These are phyloP conservation scores for Gleditsia sinensis DNA, from an alignment of 306 rosid genomes.

Conservation along the genomic window DNA sequence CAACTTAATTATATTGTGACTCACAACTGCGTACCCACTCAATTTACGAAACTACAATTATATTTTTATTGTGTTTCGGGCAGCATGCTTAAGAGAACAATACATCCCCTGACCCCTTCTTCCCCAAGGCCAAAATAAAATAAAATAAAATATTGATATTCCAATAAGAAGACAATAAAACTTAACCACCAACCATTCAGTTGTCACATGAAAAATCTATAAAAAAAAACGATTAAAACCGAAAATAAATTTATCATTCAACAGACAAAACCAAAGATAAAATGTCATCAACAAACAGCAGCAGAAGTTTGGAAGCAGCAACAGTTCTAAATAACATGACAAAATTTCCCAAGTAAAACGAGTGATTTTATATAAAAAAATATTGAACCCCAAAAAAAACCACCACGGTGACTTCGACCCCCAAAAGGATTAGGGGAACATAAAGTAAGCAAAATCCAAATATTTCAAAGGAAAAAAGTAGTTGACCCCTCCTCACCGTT, in stretches of 20 bases:
- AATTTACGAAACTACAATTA: not conserved
- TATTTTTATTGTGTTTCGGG: not conserved
- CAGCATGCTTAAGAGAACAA: not conserved
- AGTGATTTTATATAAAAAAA: not conserved
- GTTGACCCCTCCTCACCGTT: conserved; percentile 44
- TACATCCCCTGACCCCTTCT: not conserved
- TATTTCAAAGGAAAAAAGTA: not conserved
- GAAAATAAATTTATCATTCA: not conserved
- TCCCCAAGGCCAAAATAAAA: not conserved
- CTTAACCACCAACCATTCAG: not conserved
- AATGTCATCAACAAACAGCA: not conserved
- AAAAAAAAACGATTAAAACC: conserved; percentile 4
- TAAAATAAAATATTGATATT: not conserved
- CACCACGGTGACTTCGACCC: not conserved
- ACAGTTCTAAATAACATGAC: not conserved
- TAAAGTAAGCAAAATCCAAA: not conserved
- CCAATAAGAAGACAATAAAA: not conserved
- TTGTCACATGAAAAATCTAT: too few species aligned
- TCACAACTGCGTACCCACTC: not conserved
- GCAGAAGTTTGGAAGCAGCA: conserved; percentile 14
- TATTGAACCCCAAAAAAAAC: not conserved
- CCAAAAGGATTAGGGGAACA: not conserved
- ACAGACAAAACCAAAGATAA: not conserved
- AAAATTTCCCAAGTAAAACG: not conserved
- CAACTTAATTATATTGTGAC: not conserved